Percentiles rank a stretch among this genome's conserved stretches.
phyloP scores from a whole-genome alignment of 352 stramenopile genomes.

The Globisporangium lucens region DNA sequence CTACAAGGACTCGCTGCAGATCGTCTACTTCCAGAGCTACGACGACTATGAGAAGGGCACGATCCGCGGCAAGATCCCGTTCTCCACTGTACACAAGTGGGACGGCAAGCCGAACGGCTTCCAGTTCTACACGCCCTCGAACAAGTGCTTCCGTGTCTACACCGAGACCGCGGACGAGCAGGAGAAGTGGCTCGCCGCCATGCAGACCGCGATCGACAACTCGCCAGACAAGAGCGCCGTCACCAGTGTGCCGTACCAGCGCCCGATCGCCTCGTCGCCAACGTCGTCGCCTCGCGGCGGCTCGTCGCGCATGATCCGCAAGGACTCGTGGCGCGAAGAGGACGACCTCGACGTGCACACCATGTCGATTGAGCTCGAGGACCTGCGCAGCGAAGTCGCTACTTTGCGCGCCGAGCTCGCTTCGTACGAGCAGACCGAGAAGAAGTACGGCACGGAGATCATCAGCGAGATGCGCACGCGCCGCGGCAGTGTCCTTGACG shows the following conservation, averaged over 20 bases:
- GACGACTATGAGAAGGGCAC: slow-evolving; percentile 69
- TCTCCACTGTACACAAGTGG: slow-evolving; percentile 77
- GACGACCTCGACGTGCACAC: slow-evolving; percentile 56
- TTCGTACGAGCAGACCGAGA: slow-evolving; percentile 77
- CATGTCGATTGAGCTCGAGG: slow-evolving; percentile 68
- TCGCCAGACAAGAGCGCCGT: slow-evolving; percentile 66
- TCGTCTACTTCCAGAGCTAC: slow-evolving; percentile 76
- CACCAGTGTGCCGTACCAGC: slow-evolving; percentile 57
- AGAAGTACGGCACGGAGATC: slow-evolving; percentile 63
- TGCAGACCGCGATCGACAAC: slow-evolving; percentile 70
- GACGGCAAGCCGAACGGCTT: slow-evolving; percentile 85
- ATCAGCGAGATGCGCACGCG: slow-evolving; percentile 46
- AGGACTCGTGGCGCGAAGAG: slow-evolving; percentile 79
- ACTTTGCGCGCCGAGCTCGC: slow-evolving; percentile 69
- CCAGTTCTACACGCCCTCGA: slow-evolving; percentile 83
- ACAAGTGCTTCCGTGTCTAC: slow-evolving; percentile 87
- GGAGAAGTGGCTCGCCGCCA: slow-evolving; percentile 57
- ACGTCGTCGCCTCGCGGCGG: slow-evolving; percentile 46
- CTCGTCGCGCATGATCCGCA: slow-evolving; percentile 41
- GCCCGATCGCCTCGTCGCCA: slow-evolving; percentile 65
- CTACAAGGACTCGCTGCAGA: slow-evolving; percentile 63
- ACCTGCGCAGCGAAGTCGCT: slow-evolving; percentile 68
- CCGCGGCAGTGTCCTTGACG: slow-evolving; percentile 68
- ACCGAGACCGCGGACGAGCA: slow-evolving; percentile 71
- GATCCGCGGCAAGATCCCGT: slow-evolving; percentile 82